A percentile compares a stretch with the other conserved stretches of the same genome.
phyloP scores from a whole-genome alignment of 2,329 filamentous ascomycete genomes.

The Fusarium acutatum region DNA sequence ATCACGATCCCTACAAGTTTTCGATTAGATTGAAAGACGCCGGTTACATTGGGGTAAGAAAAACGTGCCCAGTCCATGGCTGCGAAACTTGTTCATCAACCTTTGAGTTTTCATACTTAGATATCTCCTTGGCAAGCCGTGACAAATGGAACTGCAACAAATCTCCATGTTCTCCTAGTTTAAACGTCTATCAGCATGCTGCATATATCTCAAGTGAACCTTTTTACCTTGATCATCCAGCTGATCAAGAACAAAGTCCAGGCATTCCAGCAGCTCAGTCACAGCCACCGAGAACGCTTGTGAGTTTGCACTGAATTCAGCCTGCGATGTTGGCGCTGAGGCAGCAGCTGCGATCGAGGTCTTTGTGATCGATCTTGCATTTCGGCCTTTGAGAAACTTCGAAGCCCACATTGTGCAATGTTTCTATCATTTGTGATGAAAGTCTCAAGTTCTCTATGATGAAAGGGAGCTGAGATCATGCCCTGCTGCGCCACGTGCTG shows the following conservation, averaged over 20 bases:
- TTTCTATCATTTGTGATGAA: background rate
- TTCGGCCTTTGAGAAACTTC: background rate
- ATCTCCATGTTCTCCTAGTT: constrained; percentile 31
- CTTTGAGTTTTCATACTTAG: constrained; percentile 31
- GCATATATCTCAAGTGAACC: rapidly evolving
- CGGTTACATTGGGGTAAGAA: too few relatives aligned
- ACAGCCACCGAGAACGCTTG: constrained; percentile 32
- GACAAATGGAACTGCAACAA: constrained; percentile 33
- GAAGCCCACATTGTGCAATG: background rate
- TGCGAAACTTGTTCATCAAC: background rate
- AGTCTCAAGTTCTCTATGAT: background rate
- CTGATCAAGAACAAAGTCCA: constrained; percentile 37
- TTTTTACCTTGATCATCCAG: constrained; percentile 25
- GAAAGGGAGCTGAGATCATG: background rate
- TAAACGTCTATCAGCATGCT: background rate
- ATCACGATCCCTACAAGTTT: background rate
- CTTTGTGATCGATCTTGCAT: background rate
- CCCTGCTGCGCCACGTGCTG: background rate
- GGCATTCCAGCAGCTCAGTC: constrained; percentile 27
- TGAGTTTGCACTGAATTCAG: constrained; percentile 31
- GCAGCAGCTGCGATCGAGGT: background rate
- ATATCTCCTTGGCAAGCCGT: constrained; percentile 30
- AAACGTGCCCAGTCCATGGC: constrained; percentile 18
- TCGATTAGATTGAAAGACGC: background rate
- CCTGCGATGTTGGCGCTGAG: background rate